A percentile compares a stretch with the other conserved stretches of the same genome.
Conservation (phyloP, 257 asterid genomes). For the Perilla frutescens region DNA sequence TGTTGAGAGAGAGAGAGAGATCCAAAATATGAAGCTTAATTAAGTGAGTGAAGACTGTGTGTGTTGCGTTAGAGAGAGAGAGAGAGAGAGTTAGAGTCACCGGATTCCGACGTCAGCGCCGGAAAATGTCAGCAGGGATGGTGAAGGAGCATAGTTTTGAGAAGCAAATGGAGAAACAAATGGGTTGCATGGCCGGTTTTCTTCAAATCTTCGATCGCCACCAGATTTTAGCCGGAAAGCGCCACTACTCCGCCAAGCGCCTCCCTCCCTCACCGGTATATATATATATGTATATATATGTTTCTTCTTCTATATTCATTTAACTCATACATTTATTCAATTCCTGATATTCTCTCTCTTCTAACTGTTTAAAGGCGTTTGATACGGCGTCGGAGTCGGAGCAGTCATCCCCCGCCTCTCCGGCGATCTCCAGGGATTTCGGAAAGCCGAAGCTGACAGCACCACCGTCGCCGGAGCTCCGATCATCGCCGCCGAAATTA, state of each 20-base stretch:
- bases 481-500: slow-evolving; percentile 59
- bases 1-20: slow-evolving; percentile 17
- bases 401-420: slow-evolving; percentile 53
- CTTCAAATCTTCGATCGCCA: slow-evolving; percentile 85
- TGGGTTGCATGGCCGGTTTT: slow-evolving; percentile 61
- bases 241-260: slow-evolving; percentile 60
- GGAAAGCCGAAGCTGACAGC: slow-evolving; percentile 38
- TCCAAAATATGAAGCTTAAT: slow-evolving; percentile 41
- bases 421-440: slow-evolving; percentile 48
- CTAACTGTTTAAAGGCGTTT: slow-evolving; percentile 42
- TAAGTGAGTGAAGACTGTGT: slow-evolving; percentile 10
- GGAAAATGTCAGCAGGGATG: slow-evolving; percentile 46
- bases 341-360: background rate
- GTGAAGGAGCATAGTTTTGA: slow-evolving; percentile 58
- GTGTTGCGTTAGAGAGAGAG: background rate
- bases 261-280: slow-evolving; percentile 65
- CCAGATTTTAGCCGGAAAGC: slow-evolving; percentile 67
- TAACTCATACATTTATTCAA: background rate
- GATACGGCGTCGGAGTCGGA: slow-evolving; percentile 64
- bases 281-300: background rate
- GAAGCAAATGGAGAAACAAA: slow-evolving; percentile 61
- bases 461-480: slow-evolving; percentile 36
- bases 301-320: background rate
- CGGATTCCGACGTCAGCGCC: slow-evolving; percentile 34
- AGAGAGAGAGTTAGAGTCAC: background rate